Evolutionary conservation across 108 stramenopile genomes (phyloP).

Genomic region (Nannochloropsis oceanica): DNA sequence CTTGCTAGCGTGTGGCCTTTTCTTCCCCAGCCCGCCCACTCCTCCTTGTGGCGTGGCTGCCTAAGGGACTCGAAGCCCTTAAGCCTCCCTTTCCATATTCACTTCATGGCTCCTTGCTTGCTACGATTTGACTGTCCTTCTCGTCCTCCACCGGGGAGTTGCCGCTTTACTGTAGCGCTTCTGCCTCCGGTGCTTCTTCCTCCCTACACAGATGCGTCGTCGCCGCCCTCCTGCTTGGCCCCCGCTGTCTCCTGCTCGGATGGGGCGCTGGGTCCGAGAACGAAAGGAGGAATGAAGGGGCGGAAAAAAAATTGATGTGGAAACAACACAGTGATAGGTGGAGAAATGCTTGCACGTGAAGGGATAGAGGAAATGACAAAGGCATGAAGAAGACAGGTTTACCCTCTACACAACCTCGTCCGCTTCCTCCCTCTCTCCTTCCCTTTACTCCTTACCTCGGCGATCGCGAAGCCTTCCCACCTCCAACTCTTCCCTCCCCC

Average conservation of each 20-base stretch:
- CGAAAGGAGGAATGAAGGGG: background rate
- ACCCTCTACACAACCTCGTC: background rate
- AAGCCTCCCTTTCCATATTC: no score
- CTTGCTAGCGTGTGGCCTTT: no score
- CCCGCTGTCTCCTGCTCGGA: background rate
- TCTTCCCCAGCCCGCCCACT: no score
- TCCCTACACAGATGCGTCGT: background rate
- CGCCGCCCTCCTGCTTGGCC: background rate
- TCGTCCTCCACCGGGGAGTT: no score
- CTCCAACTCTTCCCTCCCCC: background rate
- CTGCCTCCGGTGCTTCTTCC: no score
- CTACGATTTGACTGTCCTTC: no score
- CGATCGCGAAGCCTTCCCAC: background rate
- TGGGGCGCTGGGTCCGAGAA: background rate
- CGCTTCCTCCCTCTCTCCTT: background rate
- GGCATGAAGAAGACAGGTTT: background rate
- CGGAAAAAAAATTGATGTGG: background rate
- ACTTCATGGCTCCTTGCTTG: no score
- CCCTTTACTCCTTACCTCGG: background rate
- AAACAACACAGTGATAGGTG: no score
- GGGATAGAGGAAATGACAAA: background rate
- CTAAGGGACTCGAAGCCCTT: no score
- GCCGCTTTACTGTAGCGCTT: no score
- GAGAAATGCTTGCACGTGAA: background rate
- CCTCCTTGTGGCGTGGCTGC: no score